Conservation (phyloP, 2,329 filamentous ascomycete genomes). For the Hypoxylon sp. region DNA sequence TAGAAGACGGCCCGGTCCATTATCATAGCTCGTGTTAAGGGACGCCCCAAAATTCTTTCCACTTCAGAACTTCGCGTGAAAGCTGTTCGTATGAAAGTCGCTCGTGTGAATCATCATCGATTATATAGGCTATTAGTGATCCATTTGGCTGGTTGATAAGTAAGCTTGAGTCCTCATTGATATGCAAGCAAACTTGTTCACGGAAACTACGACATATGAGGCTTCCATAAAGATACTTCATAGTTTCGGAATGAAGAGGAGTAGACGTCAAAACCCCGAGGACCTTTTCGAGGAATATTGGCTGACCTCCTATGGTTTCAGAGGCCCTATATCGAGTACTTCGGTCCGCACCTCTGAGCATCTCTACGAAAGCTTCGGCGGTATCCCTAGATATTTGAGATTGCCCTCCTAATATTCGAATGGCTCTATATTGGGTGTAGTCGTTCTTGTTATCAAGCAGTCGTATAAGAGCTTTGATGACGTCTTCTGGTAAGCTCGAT, state of each 20-base stretch:
- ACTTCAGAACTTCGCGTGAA: neutral
- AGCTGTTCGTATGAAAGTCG: no score
- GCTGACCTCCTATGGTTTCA: no score
- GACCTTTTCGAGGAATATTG: no score
- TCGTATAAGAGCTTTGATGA: no score
- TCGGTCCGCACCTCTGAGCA: no score
- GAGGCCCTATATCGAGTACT: no score
- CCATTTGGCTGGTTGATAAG: neutral
- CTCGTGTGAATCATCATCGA: neutral
- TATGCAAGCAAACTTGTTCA: neutral
- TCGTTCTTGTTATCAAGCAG: no score
- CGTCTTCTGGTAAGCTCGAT: no score
- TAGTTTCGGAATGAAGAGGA: neutral
- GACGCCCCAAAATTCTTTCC: neutral
- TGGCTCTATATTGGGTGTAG: no score
- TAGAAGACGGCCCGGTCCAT: neutral
- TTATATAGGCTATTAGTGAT: neutral
- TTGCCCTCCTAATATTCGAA: no score
- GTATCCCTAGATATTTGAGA: no score
- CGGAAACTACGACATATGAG: neutral
- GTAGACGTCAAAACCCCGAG: neutral
- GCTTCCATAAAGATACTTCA: conserved; percentile 3
- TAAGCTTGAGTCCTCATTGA: neutral
- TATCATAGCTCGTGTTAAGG: neutral
- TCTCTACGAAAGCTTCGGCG: no score